Evolutionary conservation across 2,329 filamentous ascomycete genomes (phyloP), one percentile per base, ranked within the genome.

Genomic region (Aurifilum marmelostoma): DNA sequence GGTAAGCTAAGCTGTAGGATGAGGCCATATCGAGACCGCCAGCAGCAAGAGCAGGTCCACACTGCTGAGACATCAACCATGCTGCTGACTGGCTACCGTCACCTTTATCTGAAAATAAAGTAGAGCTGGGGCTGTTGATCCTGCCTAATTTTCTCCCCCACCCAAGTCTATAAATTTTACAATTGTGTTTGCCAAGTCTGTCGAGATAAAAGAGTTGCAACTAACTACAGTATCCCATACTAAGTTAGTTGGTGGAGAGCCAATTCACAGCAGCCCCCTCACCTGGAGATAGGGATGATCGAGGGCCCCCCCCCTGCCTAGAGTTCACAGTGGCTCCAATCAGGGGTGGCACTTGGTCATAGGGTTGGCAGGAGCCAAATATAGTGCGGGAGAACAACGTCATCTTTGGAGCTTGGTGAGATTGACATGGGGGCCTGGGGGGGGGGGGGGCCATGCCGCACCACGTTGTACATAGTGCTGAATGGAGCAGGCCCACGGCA

Each of bases 331-430:
- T 18, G 27, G 52, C 52, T 32, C 52, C 63, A 68, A 66, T 68
- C 63, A 65, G 27, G 21, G 24, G 5, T 39, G 29, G 56, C 41
- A 6, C 61, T 34, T 32, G 56, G 16, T 41, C 24, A 12, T 58
- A 39, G 34, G 41, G 52, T 27, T n/a, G 29, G 43, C 47, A 47
- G 67, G 67, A 64, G 63, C 62, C 63, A 68, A 47, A 43, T 61
- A 62, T 66, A 37, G 63, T 34, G 43, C 56, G 63, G 27, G 41
- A 65, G 67, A 62, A 43, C 67, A 68, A 68, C 67, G 67, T 68
- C 67, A 68, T 68, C 63, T 66, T 64, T 34, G 6, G 52, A 56
- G 52, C 43, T 47, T 47, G 50, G 24, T 54, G 50, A 54, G n/a
- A 54, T 24, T 12, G 50, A 54, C 50, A 54, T 54, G n/a, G n/a